These are phyloP conservation scores for Aspergillus japonicus DNA, from an alignment of 2,329 filamentous ascomycete genomes.

Conservation along the genomic window DNA sequence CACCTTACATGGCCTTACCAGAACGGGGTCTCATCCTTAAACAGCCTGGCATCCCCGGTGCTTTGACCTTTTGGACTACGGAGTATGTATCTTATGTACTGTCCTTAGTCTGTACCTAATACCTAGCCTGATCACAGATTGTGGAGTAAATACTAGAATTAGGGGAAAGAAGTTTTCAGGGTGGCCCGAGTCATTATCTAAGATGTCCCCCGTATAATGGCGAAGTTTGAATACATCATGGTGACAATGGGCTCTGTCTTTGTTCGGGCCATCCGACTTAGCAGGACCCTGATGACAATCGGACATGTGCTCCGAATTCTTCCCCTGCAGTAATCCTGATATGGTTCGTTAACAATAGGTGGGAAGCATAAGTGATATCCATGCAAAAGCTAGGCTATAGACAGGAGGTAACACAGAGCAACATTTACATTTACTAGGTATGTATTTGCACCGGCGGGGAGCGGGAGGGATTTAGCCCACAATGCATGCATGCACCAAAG, in stretches of 20 bases:
- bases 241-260: neutral
- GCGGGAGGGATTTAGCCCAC: neutral
- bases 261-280: neutral
- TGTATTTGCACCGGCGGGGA: neutral
- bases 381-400: neutral
- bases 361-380: neutral
- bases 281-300: neutral
- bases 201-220: too few relatives aligned
- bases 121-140: neutral
- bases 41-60: neutral
- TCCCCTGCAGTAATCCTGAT: neutral
- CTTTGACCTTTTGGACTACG: neutral
- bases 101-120: neutral
- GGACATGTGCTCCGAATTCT: neutral
- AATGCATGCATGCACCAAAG: conserved; percentile 8
- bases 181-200: too few relatives aligned
- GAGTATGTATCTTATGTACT: too few relatives aligned
- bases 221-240: too few relatives aligned
- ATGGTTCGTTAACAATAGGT: neutral
- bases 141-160: neutral
- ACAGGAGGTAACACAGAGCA: neutral
- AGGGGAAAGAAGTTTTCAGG: too few relatives aligned
- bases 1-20: neutral
- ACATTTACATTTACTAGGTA: neutral
- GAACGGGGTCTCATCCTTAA: neutral